Base-by-base conservation (phyloP, 116 monocot genomes). In the Phalaenopsis hybrid region DNA sequence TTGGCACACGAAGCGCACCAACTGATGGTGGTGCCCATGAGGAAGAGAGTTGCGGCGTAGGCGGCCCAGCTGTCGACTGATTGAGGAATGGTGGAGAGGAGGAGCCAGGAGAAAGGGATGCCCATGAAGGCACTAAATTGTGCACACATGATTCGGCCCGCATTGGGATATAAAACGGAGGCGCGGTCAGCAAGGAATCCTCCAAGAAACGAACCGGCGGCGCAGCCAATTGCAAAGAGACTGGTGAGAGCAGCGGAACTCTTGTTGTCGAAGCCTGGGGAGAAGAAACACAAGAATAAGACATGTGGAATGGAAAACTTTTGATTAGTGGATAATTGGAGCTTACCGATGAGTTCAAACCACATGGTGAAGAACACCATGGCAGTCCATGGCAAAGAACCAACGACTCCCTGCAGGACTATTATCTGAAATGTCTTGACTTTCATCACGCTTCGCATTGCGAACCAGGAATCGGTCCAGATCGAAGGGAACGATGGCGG, bases 331-430 rank as follows among this genome's bases (percentile, higher is more conserved):
- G 37, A 41, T 25, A 34, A 37, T 72, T 1, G 25, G 51, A 7
- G 50, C 79, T 78, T 88, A 97, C 96, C 96, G 44, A 97, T 97
- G 51, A 97, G 88, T 88, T 97, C 91, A 81, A 97, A 94, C 96
- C 96, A 97, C 94, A 97, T 91, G 79, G 96, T 97, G 69, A 97
- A 92, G 83, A 97, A 97, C 63, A 97, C 96, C 84, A 94, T 91
- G 59, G 96, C 88, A 43, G 94, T 94, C 96, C 96, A 94, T 23
- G 96, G 96, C 15, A 97, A 77, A 13, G 90, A 92, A 34, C 96
- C 96, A 59, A 97, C 90, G 57, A 97, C 88, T 15, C 96, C 96
- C 81, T 97, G 96, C 79, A 97, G 82, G 68, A 92, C 91, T 73
- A 94, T 94, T 57, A 97, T 90, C 84, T 94, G 94, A 89, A 97